Evolutionary conservation across 2,329 filamentous ascomycete species (phyloP), one percentile per base, ranked within the genome.

Genomic region (Decorospora gaudefroyi): DNA sequence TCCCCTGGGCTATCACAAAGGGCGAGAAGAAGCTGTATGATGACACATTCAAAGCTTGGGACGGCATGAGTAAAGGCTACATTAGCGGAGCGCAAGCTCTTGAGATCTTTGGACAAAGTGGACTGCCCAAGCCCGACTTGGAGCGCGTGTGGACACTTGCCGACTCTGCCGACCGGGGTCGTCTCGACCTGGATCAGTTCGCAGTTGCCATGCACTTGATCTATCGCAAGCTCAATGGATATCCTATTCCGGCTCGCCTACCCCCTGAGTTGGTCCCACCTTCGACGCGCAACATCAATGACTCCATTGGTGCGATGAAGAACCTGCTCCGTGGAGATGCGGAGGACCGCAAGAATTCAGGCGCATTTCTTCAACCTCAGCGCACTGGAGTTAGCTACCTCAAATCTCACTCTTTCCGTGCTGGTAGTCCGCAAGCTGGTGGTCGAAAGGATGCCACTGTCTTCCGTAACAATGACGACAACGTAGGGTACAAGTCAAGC

Each of bases 141-240:
- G 93, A 97, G 71, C 82, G 87, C 21, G 85, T 97, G 36, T 99
- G 93, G 93, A 97, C 93, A 7, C 76, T 99, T 46, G 87, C 92
- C 3, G 93, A 99, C 67, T 87, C 91, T 21, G 87, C 91, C 53
- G 96, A 99, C 71, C 93, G 93, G 69, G 93, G 93, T 12, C 87
- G 91, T 42, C 80, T 99, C 19, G 91, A 99, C 62, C 82, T 97
- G 63, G 93, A 99, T 67, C 93, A 99, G 66, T 99, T 99, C 66
- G 91, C 93, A 6, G 92, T 99, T 38, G 90, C 91, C 7, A 99
- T 99, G 93, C 93, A 99, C 79, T 76, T 99, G 72, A 99, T 99
- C 62, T 99, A 99, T 74, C 83, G 93, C 61, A 96, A 95, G 68
- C 80, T 99, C 39, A 97, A 99, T 62, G 92, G 92, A 23, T 97